Conservation (phyloP, 352 stramenopile species). For the Phytophthora pini region DNA sequence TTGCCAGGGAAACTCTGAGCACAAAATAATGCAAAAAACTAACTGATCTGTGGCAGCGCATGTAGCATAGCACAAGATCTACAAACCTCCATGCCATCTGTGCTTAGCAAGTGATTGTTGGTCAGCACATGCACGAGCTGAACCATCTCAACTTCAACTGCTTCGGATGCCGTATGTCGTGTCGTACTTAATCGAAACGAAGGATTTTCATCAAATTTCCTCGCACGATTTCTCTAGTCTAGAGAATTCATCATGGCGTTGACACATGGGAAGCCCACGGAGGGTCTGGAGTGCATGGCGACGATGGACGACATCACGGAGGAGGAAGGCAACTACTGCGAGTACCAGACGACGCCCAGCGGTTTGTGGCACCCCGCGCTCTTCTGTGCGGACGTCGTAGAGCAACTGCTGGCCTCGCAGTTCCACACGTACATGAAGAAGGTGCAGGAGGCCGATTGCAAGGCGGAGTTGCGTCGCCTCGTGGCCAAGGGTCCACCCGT, state of each 20-base stretch:
- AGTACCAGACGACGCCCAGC: constrained; percentile 93
- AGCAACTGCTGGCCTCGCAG: constrained; percentile 89
- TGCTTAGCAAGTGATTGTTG: too few species aligned
- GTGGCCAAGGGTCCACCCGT: constrained; percentile 91
- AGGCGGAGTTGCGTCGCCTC: constrained; percentile 93
- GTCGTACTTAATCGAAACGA: too few species aligned
- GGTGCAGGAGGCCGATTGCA: constrained; percentile 94
- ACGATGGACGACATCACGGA: constrained; percentile 97
- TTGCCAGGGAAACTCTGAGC: too few species aligned
- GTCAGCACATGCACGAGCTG: too few species aligned
- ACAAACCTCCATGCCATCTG: too few species aligned
- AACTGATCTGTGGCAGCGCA: too few species aligned
- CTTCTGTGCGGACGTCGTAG: constrained; percentile 76
- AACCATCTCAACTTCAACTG: too few species aligned
- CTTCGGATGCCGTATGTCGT: too few species aligned
- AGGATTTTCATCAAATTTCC: too few species aligned
- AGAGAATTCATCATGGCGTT: constrained; percentile 11
- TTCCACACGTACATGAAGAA: constrained; percentile 94
- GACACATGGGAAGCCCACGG: constrained; percentile 78
- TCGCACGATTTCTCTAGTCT: not conserved
- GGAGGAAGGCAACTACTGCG: constrained; percentile 88
- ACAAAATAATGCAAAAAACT: too few species aligned
- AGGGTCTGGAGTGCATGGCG: constrained; percentile 92
- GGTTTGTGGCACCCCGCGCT: constrained; percentile 88
- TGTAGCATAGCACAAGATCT: too few species aligned